Evolutionary conservation across 2,329 filamentous ascomycete genomes (phyloP), one percentile per base, ranked within the genome.

Genomic region (Tolypocladium cylindrosporum): DNA sequence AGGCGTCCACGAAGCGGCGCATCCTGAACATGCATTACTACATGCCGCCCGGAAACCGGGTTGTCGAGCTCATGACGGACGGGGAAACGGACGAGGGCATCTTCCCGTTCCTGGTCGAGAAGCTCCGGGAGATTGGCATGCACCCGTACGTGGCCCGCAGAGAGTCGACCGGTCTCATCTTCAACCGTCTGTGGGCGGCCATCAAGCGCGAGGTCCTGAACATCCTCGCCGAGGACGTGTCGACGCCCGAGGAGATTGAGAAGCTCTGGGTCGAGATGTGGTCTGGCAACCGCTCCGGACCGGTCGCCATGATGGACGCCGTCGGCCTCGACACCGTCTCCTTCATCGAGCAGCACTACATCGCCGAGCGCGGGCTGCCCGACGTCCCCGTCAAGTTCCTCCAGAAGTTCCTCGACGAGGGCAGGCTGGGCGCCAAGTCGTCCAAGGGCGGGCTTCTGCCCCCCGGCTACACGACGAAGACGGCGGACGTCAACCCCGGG

Each of bases 121-220:
- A 71, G 41, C 72, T 72, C 3, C 63, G 64, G 24, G 73, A 75
- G n/a, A 71, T 69, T 3, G 78, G 72, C 0, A 72, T 74, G 39
- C 63, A 69, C 3, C 78, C 78, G 0, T 72, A 74, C 27, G 61
- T 68, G 5, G 77, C 78, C 0, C 62, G 70, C 8, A 77, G 75
- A 54, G 75, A 82, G 60, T 80, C 78, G 0, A 80, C 79, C 0
- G 77, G 80, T 0, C 78, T 83, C 60, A 77, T 84, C 41, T 79
- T 81, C 63, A 83, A 83, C 57, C 75, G 80, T 0, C 65, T 83
- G 0, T 84, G 80, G 80, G 81, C 80, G 0, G 80, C 80, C 0
- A 72, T 83, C 19, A 83, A 83, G 65, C 71, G 80, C 2, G 80
- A 84, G 61, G 66, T 69, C 0, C 60, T 83, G 55, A 73, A 66